Conservation (phyloP, 306 rosid genomes). For the Oemleria cerasiformis region DNA sequence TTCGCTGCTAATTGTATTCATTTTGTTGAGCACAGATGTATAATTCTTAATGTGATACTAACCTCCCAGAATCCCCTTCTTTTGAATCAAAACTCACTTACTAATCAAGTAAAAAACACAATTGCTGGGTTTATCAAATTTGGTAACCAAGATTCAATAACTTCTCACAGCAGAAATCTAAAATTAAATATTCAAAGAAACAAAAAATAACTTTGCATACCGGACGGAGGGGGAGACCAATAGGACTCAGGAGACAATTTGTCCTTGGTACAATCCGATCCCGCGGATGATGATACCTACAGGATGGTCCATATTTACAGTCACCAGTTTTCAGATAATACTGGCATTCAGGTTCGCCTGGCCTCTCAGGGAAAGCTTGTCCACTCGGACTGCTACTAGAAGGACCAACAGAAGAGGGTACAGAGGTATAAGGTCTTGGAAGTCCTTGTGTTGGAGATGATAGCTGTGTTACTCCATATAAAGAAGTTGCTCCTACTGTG, state of each 20-base stretch:
- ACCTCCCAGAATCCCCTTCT: neutral
- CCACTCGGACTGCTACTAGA: slow-evolving; percentile 53
- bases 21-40: neutral
- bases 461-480: slow-evolving; percentile 73
- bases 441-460: slow-evolving; percentile 63
- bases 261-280: slow-evolving; percentile 48
- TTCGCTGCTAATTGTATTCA: neutral
- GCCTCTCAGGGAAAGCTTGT: slow-evolving; percentile 71
- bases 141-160: neutral
- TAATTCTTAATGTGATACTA: neutral
- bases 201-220: slow-evolving; percentile 32
- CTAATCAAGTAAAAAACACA: neutral
- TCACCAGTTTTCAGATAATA: slow-evolving; percentile 82
- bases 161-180: neutral
- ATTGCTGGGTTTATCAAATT: neutral
- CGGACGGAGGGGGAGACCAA: slow-evolving; percentile 85
- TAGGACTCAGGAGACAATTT: slow-evolving; percentile 53
- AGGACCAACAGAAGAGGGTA: slow-evolving; percentile 49
- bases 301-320: slow-evolving; percentile 74
- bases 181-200: neutral
- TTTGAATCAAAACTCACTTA: neutral
- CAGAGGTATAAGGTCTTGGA: slow-evolving; percentile 59
- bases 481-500: slow-evolving; percentile 61
- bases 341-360: slow-evolving; percentile 81
- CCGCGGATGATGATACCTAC: slow-evolving; percentile 82